phyloP scores from a whole-genome alignment of 495 filamentous ascomycete species.

The Hypoxylon intermedium region DNA sequence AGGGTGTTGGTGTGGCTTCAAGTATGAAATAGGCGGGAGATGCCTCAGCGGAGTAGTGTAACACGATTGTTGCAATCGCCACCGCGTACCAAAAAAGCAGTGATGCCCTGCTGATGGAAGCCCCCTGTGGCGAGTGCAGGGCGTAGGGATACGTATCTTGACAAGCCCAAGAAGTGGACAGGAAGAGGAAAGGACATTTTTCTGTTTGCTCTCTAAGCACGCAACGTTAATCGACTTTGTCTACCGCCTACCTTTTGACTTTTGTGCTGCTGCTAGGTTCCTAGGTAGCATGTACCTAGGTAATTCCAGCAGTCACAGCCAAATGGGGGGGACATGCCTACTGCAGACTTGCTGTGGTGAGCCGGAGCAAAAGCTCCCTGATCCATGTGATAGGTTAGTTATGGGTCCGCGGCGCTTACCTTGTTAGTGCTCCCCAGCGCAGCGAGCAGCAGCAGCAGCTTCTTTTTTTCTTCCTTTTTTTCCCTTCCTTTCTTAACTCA shows the following conservation, averaged over 20 bases:
- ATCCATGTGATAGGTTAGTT: conserved; percentile 41
- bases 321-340: conserved; percentile 41
- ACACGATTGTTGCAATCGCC: conserved; percentile 31
- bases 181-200: conserved; percentile 32
- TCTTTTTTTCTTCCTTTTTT: conserved; percentile 12
- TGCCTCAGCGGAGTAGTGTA: conserved; percentile 24
- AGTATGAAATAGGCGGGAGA: conserved; percentile 30
- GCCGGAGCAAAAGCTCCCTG: conserved; percentile 50
- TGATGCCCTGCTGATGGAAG: conserved; percentile 34
- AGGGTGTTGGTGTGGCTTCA: conserved; percentile 34
- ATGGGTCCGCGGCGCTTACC: conserved; percentile 46
- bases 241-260: conserved; percentile 32
- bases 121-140: conserved; percentile 44
- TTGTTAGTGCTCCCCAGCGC: conserved; percentile 32
- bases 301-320: conserved; percentile 37
- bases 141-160: conserved; percentile 44
- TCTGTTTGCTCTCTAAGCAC: conserved; percentile 32
- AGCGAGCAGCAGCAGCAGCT: too few relatives aligned
- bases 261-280: conserved; percentile 40
- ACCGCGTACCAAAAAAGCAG: conserved; percentile 33
- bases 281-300: too few relatives aligned
- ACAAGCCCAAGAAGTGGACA: conserved; percentile 23
- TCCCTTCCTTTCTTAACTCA: too few relatives aligned
- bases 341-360: conserved; percentile 31
- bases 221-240: conserved; percentile 23